phyloP scores from a whole-genome alignment of 2,329 filamentous ascomycete genomes.

The Fusarium coicis region DNA sequence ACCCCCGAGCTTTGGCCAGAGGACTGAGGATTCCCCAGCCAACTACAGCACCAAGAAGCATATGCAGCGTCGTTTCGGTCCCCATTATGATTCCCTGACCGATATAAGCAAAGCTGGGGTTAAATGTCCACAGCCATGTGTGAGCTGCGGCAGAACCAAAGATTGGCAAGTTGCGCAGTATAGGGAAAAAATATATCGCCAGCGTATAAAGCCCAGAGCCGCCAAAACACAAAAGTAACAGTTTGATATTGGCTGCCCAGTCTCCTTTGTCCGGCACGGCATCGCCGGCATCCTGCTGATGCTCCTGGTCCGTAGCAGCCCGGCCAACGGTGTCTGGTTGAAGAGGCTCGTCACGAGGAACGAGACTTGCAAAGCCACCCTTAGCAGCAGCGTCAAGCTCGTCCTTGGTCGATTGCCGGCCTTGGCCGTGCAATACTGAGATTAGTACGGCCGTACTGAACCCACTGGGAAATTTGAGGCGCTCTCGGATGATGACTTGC shows the following conservation, averaged over 20 bases:
- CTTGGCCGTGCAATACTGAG: conserved; percentile 80
- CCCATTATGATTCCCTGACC: conserved; percentile 99
- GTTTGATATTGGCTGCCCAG: conserved; percentile 61
- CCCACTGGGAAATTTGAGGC: conserved; percentile 92
- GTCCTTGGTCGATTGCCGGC: conserved; percentile 47
- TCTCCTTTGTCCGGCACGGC: conserved; percentile 38
- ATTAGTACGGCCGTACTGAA: conserved; percentile 97
- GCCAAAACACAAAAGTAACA: conserved; percentile 67
- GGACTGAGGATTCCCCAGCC: conserved; percentile 95
- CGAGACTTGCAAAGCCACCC: conserved; percentile 57
- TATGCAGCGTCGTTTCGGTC: conserved; percentile 91
- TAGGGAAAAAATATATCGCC: conserved; percentile 88
- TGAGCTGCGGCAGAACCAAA: conserved; percentile 80
- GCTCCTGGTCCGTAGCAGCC: conserved; percentile 43
- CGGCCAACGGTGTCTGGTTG: conserved; percentile 40
- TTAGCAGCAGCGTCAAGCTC: conserved; percentile 51
- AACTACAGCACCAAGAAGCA: conserved; percentile 88
- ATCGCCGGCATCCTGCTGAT: conserved; percentile 48
- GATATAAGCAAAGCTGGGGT: conserved; percentile 96
- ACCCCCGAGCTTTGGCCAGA: conserved; percentile 83
- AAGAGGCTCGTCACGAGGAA: conserved; percentile 45
- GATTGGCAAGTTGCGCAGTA: conserved; percentile 85
- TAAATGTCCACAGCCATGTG: conserved; percentile 94
- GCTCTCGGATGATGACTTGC: conserved; percentile 93
- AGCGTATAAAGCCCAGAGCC: conserved; percentile 77